phyloP scores from a whole-genome alignment of 208 protist genomes.

The Leishmania tarentolae region DNA sequence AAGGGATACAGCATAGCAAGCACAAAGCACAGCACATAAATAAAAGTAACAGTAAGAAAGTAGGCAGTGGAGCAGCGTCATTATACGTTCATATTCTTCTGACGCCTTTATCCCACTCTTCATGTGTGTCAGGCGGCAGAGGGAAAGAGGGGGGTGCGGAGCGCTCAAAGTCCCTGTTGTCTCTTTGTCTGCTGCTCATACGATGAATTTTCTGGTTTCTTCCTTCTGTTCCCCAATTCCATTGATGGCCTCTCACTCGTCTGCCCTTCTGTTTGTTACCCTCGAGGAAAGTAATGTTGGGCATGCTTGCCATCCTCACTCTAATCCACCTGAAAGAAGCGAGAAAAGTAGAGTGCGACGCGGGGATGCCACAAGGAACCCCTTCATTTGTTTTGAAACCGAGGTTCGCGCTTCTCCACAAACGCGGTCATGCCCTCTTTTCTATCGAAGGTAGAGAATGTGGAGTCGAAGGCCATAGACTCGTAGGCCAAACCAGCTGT shows the following conservation, averaged over 20 bases:
- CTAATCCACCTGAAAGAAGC: neutral
- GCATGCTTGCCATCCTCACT: neutral
- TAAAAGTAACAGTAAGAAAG: neutral
- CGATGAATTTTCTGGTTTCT: neutral
- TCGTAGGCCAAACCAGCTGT: constrained; percentile 86
- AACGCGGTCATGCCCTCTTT: constrained; percentile 94
- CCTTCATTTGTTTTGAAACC: constrained; percentile 77
- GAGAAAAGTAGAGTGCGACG: neutral
- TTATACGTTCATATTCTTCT: neutral
- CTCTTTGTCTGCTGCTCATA: neutral
- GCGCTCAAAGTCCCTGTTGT: neutral
- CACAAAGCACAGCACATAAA: neutral
- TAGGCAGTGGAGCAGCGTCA: neutral
- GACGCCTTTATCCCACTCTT: neutral
- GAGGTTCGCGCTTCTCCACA: constrained; percentile 88
- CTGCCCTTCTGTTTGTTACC: neutral
- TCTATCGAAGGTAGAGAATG: constrained; percentile 92
- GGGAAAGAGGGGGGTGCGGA: neutral
- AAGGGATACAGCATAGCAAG: neutral
- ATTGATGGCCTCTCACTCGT: neutral
- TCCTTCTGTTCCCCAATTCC: neutral
- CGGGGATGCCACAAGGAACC: neutral
- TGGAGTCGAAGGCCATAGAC: constrained; percentile 80
- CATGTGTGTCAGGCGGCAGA: neutral
- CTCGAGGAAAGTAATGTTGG: neutral